Conservation (phyloP, 1,284 basidiomycete genomes). For the Boletus semigastroideus region DNA sequence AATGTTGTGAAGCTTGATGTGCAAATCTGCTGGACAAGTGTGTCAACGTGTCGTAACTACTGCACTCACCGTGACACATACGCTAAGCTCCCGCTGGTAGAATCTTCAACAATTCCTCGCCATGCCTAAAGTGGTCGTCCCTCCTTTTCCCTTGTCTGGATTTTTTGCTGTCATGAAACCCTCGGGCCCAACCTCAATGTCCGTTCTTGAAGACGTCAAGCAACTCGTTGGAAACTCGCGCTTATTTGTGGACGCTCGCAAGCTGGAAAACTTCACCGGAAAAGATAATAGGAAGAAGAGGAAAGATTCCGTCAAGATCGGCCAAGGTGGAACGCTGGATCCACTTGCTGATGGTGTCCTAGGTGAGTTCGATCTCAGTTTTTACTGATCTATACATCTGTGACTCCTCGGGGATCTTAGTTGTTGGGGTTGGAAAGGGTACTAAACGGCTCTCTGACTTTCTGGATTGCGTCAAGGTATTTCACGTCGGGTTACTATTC, state of each 20-base stretch:
- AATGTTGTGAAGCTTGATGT: too few relatives aligned
- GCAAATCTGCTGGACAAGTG: too few relatives aligned
- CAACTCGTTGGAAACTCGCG: slow-evolving; percentile 75
- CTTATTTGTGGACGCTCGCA: slow-evolving; percentile 70
- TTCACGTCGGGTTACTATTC: slow-evolving; percentile 2
- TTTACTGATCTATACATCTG: slow-evolving; percentile 5
- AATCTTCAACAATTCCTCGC: neutral
- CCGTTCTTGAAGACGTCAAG: slow-evolving; percentile 85
- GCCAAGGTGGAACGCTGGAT: slow-evolving; percentile 94
- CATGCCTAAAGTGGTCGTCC: slow-evolving; percentile 65
- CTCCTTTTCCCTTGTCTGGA: slow-evolving; percentile 68
- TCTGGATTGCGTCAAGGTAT: slow-evolving; percentile 89
- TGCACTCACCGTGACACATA: too few relatives aligned
- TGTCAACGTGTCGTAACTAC: too few relatives aligned
- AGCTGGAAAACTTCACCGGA: slow-evolving; percentile 46
- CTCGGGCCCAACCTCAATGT: slow-evolving; percentile 89
- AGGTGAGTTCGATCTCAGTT: slow-evolving; percentile 44
- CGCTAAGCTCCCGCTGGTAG: neutral
- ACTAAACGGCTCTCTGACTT: slow-evolving; percentile 89
- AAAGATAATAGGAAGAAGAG: slow-evolving; percentile 43
- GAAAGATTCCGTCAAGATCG: slow-evolving; percentile 68
- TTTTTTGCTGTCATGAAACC: slow-evolving; percentile 87
- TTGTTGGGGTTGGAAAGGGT: slow-evolving; percentile 87
- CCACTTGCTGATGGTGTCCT: slow-evolving; percentile 94
- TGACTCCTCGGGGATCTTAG: slow-evolving; percentile 41